phyloP scores from a whole-genome alignment of 352 stramenopile species.

The Phytophthora sp. region DNA sequence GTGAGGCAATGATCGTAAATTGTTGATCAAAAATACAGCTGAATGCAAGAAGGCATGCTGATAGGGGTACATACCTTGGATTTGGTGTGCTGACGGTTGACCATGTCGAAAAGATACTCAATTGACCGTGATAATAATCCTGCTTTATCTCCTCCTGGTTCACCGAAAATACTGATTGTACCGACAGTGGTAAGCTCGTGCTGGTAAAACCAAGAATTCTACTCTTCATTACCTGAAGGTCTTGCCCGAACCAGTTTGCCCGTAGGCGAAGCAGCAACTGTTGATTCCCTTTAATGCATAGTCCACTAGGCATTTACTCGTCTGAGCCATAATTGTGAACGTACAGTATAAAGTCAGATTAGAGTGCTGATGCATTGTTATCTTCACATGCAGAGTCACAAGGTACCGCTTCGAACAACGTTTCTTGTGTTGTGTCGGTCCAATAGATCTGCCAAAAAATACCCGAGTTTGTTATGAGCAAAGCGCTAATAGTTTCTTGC shows the following conservation, averaged over 20 bases:
- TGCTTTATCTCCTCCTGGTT: slow-evolving; percentile 73
- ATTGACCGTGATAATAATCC: slow-evolving; percentile 90
- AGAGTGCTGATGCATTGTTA: no score
- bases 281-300: slow-evolving; percentile 93
- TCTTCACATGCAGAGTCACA: background rate
- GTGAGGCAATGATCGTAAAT: no score
- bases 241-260: slow-evolving; percentile 87
- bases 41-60: background rate
- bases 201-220: no score
- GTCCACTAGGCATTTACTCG: slow-evolving; percentile 87
- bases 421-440: slow-evolving; percentile 78
- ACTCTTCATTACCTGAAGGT: slow-evolving; percentile 87
- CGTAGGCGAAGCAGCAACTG: slow-evolving; percentile 94
- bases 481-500: no score
- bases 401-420: slow-evolving; percentile 70
- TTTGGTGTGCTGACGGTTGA: slow-evolving; percentile 68
- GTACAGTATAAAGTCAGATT: background rate
- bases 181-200: no score
- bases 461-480: background rate
- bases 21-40: background rate
- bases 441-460: slow-evolving; percentile 65
- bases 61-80: slow-evolving; percentile 42
- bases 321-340: slow-evolving; percentile 35
- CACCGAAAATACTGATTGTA: slow-evolving; percentile 85
- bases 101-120: slow-evolving; percentile 89